Conservation (phyloP, 805 yeast genomes). For the Ogataea allantospora region DNA sequence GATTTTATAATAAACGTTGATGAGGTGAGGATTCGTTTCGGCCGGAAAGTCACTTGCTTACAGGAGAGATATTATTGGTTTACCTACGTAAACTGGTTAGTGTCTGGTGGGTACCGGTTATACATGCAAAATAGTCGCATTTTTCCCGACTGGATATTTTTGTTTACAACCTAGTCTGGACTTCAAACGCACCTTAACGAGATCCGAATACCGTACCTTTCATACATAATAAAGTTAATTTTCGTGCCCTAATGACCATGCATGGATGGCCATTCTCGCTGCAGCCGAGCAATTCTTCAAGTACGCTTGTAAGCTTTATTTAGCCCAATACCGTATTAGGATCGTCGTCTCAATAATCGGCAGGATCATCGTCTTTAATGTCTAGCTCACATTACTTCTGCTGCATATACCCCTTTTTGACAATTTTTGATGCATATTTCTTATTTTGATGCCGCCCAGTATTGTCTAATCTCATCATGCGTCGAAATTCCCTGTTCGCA, state of each 20-base stretch:
- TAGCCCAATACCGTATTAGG: neutral
- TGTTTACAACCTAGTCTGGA: too few species aligned
- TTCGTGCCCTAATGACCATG: neutral
- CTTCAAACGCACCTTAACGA: too few species aligned
- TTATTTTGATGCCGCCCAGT: neutral
- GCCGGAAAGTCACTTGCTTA: too few species aligned
- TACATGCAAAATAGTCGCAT: too few species aligned
- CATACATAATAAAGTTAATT: too few species aligned
- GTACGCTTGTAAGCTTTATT: neutral
- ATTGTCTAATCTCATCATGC: conserved; percentile 5
- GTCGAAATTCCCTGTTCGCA: neutral
- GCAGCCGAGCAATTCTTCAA: conserved; percentile 2
- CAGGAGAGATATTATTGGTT: too few species aligned
- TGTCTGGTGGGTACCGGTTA: too few species aligned
- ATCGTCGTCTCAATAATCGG: conserved; percentile 1
- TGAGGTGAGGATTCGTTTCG: neutral
- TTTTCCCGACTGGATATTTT: too few species aligned
- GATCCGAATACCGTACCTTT: too few species aligned
- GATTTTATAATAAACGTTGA: neutral
- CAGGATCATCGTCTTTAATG: conserved; percentile 1
- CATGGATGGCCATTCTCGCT: neutral
- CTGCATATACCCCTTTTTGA: neutral
- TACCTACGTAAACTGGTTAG: too few species aligned
- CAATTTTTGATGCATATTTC: neutral
- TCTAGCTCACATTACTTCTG: neutral